Percentiles rank a stretch among this genome's conserved stretches.
phyloP scores from a whole-genome alignment of 352 stramenopile genomes.

The Phytophthora kernoviae region DNA sequence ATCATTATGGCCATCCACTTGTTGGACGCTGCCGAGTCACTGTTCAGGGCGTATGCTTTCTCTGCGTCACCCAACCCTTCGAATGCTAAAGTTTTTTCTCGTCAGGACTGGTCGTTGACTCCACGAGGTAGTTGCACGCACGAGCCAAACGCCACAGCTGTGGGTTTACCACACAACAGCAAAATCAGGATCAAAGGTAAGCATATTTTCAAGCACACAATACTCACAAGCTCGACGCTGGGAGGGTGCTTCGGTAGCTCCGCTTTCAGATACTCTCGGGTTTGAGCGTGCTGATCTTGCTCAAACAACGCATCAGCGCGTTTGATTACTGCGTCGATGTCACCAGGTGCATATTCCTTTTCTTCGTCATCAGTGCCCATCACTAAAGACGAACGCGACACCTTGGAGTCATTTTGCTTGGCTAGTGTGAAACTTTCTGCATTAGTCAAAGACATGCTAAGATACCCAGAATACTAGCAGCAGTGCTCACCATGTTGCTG shows the following conservation, averaged over 20 bases:
- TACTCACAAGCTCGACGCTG: constrained; percentile 55
- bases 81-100: constrained; percentile 58
- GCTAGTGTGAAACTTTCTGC: neutral
- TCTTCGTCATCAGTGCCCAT: constrained; percentile 38
- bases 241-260: constrained; percentile 39
- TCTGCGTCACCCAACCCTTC: constrained; percentile 60
- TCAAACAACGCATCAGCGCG: constrained; percentile 57
- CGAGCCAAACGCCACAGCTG: constrained; percentile 72
- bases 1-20: constrained; percentile 84
- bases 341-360: constrained; percentile 27
- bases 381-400: neutral
- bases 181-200: constrained; percentile 2
- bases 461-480: neutral
- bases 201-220: neutral
- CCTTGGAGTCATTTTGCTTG: constrained; percentile 1
- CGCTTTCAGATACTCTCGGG: constrained; percentile 46
- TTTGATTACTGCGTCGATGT: constrained; percentile 40
- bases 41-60: constrained; percentile 51
- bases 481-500: constrained; percentile 36
- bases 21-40: constrained; percentile 57
- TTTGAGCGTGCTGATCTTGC: constrained; percentile 47
- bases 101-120: constrained; percentile 41
- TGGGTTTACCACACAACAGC: neutral
- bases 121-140: constrained; percentile 63
- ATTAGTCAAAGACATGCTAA: neutral